Base-by-base conservation (phyloP, 2,329 filamentous ascomycete genomes). In the Xylaria sp. region DNA sequence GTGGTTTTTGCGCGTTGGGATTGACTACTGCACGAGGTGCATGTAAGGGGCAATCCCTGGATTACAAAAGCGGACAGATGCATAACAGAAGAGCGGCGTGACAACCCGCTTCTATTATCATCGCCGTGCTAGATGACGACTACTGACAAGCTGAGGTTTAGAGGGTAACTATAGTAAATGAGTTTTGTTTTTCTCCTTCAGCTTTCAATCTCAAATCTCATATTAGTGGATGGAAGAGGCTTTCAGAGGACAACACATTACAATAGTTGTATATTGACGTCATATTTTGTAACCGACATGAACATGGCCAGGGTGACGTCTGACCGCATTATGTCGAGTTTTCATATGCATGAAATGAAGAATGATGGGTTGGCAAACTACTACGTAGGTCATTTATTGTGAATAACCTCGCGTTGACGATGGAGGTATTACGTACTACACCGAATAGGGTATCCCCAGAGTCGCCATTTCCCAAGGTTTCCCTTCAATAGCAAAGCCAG, bases 11-110 rank as follows among this genome's bases (percentile, higher is more conserved):
- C 53, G 61, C 28, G 43, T 58, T 68, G 66, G 66, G 62, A 68
- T 55, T 53, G 58, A 65, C 66, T 68, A 68, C 66, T 68, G 62
- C 66, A 63, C 53, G 52, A 58, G 58, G 43, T 58, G 62, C 66
- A 65, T 56, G 8, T 67, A 60, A 57, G 57, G 66, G 66, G 57
- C 41, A 57, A 68, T 65, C 62, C 57, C 62, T 53, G 45, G n/a
- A 43, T 23, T 20, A 60, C 48, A 23, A 57, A 41, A 58, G 56
- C 57, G 36, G 53, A 52, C 43, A 43, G 66, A 59, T 56, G 62
- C 58, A 68, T 62, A 39, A 20, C 34, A 28, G 28, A 50, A 55
- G 32, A 32, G 48, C 34, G 32, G 23, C 18, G 56, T 60, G 50
- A 64, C 48, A 46, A 53, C 3, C 39, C 23, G 43, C 30, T 36